Conservation (phyloP, 495 filamentous ascomycete genomes). For the Penicillium alfredii region DNA sequence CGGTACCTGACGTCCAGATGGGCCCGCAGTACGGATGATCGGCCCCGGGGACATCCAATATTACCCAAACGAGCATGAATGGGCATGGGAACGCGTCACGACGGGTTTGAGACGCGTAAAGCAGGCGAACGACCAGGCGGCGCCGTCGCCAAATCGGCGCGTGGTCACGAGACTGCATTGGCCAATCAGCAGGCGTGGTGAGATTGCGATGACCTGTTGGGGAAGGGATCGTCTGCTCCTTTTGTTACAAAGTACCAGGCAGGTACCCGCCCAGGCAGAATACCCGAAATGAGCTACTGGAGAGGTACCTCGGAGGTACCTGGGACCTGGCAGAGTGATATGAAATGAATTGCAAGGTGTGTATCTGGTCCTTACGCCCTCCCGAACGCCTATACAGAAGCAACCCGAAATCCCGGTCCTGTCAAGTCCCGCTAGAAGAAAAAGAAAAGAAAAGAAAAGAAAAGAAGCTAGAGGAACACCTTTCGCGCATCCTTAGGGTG, state of each 20-base stretch:
- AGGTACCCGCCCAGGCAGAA: too few species aligned
- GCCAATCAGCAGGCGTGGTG: constrained; percentile 13
- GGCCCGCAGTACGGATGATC: constrained; percentile 3
- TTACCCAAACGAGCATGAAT: constrained; percentile 8
- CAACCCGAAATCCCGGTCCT: background rate
- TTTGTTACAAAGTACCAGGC: too few species aligned
- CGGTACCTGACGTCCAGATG: too few species aligned
- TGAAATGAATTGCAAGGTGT: too few species aligned
- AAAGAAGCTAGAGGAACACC: constrained; percentile 49
- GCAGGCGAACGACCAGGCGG: constrained; percentile 15
- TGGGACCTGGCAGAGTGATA: too few species aligned
- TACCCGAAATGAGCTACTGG: too few species aligned
- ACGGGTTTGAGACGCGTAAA: constrained; percentile 34
- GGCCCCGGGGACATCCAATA: constrained; percentile 10
- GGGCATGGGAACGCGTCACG: constrained; percentile 26
- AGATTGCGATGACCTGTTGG: background rate
- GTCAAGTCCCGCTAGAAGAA: constrained; percentile 1
- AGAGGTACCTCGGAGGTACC: too few species aligned
- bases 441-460: constrained; percentile 1
- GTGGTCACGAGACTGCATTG: constrained; percentile 30
- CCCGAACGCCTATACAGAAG: too few species aligned
- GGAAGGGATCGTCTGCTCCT: too few species aligned
- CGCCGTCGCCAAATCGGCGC: constrained; percentile 41
- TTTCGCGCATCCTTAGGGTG: constrained; percentile 66
- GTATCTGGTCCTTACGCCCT: too few species aligned